phyloP scores from a whole-genome alignment of 345 rosid genomes.

The Pseudoturritis turrita region DNA sequence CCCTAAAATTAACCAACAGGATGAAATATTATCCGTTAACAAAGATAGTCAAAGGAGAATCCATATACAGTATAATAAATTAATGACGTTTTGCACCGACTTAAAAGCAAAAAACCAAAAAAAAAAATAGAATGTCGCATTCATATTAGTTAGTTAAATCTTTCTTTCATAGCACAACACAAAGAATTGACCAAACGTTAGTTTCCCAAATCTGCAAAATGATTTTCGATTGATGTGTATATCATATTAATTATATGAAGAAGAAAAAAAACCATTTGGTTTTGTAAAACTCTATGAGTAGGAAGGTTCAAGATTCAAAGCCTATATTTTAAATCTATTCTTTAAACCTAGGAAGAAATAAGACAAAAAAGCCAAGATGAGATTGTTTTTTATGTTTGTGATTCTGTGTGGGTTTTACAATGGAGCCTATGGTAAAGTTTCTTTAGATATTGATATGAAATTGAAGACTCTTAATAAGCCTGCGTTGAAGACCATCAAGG shows the following conservation, averaged over 20 bases:
- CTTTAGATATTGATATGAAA: constrained; percentile 28
- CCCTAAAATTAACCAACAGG: no score
- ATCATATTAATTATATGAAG: background rate
- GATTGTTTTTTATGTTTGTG: background rate
- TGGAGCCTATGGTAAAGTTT: background rate
- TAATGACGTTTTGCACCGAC: background rate
- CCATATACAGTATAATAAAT: background rate
- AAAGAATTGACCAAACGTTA: background rate
- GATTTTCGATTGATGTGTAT: background rate
- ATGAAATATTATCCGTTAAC: background rate
- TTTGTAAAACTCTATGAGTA: background rate
- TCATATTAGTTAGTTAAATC: background rate
- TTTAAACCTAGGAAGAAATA: background rate
- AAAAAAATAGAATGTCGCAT: background rate
- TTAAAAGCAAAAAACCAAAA: background rate
- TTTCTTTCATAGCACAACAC: background rate
- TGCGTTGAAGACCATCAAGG: constrained; percentile 41
- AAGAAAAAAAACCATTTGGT: background rate
- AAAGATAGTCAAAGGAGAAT: background rate
- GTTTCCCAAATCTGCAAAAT: background rate
- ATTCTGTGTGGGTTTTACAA: constrained; percentile 4
- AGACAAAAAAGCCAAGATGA: background rate
- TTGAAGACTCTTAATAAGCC: constrained; percentile 48
- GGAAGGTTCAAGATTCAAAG: background rate
- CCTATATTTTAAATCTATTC: background rate